Conservation (phyloP, 306 rosid genomes). For the Cucurbita pepo region DNA sequence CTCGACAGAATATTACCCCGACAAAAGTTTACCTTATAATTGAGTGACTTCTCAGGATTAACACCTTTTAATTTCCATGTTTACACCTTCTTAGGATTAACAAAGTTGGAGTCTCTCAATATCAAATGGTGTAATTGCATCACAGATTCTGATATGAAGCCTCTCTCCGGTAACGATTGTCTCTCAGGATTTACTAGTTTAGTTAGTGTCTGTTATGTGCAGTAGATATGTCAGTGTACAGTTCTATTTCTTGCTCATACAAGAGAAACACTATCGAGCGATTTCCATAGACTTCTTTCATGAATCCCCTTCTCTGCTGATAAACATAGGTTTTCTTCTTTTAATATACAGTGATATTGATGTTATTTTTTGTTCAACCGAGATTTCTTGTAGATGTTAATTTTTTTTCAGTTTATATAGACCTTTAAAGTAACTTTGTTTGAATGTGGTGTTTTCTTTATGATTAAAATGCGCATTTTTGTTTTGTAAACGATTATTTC, state of each 20-base stretch:
- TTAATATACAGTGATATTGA: not conserved
- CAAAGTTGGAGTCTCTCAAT: conserved; percentile 79
- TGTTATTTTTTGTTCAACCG: no score
- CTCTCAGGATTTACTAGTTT: not conserved
- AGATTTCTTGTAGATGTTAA: not conserved
- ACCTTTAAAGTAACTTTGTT: not conserved
- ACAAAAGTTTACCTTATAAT: not conserved
- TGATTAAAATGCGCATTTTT: not conserved
- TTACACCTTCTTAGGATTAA: conserved; percentile 40
- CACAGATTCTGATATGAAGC: conserved; percentile 66
- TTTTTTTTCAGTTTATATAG: not conserved
- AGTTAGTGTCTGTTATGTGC: not conserved
- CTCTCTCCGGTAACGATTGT: conserved; percentile 44
- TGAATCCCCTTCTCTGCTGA: not conserved
- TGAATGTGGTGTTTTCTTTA: not conserved
- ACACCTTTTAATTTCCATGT: not conserved
- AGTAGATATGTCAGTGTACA: not conserved
- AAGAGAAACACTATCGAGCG: not conserved
- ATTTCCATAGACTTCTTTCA: not conserved
- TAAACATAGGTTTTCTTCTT: not conserved
- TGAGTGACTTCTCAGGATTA: no score
- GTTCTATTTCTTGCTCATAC: not conserved
- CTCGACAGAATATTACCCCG: not conserved
- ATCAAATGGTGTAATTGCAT: conserved; percentile 90
- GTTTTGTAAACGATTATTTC: not conserved